Conservation (phyloP, 1,284 basidiomycete species). For the Ustilago shanxiensis region DNA sequence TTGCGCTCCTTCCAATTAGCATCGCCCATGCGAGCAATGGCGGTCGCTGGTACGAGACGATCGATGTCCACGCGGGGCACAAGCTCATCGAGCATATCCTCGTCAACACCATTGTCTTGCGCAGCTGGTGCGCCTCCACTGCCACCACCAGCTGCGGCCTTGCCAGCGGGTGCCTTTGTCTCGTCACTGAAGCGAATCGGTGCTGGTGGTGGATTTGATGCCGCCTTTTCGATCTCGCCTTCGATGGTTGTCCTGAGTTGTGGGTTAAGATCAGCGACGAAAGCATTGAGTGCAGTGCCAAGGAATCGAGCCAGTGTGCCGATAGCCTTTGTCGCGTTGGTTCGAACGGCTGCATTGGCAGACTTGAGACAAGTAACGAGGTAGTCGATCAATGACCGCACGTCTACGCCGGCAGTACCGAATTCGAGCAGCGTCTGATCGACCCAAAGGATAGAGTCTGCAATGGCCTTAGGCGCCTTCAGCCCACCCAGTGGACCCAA, state of each 20-base stretch:
- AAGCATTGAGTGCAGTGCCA: constrained; percentile 88
- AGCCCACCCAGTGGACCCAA: constrained; percentile 44
- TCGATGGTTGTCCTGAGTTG: constrained; percentile 92
- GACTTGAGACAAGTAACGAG: constrained; percentile 88
- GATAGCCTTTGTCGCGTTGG: constrained; percentile 92
- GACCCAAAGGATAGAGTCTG: constrained; percentile 91
- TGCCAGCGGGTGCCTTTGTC: constrained; percentile 30
- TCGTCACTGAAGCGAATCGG: constrained; percentile 73
- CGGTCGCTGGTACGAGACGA: constrained; percentile 84
- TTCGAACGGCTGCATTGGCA: constrained; percentile 92
- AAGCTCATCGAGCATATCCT: constrained; percentile 78
- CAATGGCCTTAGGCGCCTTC: constrained; percentile 96
- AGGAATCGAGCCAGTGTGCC: constrained; percentile 93
- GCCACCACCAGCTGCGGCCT: constrained; percentile 18
- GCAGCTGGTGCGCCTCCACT: constrained; percentile 14
- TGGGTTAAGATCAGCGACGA: constrained; percentile 93
- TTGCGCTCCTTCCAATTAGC: constrained; percentile 95
- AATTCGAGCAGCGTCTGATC: constrained; percentile 91
- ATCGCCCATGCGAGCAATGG: constrained; percentile 88
- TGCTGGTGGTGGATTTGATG: constrained; percentile 82
- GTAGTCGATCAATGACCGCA: constrained; percentile 89
- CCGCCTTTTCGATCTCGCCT: constrained; percentile 93
- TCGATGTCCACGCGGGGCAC: constrained; percentile 96
- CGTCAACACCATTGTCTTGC: constrained; percentile 47
- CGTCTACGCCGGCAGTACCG: constrained; percentile 86